A percentile compares a stretch with the other conserved stretches of the same genome.
phyloP scores from a whole-genome alignment of 371 early-diverging fungal genomes.

The Syncephalastrum contaminatum region DNA sequence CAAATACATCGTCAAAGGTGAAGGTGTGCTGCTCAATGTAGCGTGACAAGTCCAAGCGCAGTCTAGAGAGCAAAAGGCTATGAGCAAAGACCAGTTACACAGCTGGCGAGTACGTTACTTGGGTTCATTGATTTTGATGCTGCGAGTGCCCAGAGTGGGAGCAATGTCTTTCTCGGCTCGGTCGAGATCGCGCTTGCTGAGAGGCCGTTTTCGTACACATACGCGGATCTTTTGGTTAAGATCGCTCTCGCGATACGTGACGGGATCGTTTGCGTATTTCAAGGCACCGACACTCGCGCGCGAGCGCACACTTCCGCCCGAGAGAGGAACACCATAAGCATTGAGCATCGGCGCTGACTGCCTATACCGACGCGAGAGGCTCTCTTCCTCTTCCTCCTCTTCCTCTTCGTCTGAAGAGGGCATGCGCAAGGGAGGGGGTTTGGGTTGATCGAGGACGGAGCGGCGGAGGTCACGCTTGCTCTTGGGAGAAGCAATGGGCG shows the following conservation, averaged over 20 bases:
- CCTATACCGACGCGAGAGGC: constrained; percentile 18
- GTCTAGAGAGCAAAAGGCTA: constrained; percentile 32
- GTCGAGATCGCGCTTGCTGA: constrained; percentile 82
- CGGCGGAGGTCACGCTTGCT: constrained; percentile 14
- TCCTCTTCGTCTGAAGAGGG: constrained; percentile 18
- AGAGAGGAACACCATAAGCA: constrained; percentile 39
- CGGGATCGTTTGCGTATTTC: constrained; percentile 5
- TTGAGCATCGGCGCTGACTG: constrained; percentile 42
- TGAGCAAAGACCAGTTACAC: background rate
- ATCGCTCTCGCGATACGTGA: constrained; percentile 35
- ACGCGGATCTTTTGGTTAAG: constrained; percentile 87
- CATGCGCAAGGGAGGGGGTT: constrained; percentile 2
- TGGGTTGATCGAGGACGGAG: constrained; percentile 13
- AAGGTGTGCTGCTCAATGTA: constrained; percentile 95
- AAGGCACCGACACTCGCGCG: constrained; percentile 12
- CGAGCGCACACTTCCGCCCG: constrained; percentile 8
- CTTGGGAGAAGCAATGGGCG: constrained; percentile 15
- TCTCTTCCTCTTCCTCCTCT: constrained; percentile 31
- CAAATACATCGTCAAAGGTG: constrained; percentile 97
- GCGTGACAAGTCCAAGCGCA: constrained; percentile 91
- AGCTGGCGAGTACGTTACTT: constrained; percentile 48
- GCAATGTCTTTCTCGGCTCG: constrained; percentile 85
- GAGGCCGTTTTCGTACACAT: constrained; percentile 94
- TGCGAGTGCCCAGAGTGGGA: constrained; percentile 55
- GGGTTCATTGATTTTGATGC: constrained; percentile 85